These are phyloP conservation scores for Rosa multiflora DNA, from an alignment of 306 rosid species.

Conservation along the genomic window DNA sequence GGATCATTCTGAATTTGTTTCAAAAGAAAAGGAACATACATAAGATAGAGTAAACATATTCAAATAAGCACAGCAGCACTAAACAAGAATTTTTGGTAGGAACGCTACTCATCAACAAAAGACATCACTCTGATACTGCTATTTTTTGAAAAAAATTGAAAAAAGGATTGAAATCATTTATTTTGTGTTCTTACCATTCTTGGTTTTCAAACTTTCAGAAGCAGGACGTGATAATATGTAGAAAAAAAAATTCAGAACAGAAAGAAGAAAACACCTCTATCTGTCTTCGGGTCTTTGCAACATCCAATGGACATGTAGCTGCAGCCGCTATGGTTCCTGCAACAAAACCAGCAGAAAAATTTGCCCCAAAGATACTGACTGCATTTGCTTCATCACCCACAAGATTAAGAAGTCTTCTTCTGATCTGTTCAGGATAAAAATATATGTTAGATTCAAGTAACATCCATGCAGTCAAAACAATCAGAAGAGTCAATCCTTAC, in stretches of 20 bases:
- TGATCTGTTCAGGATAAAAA: constrained; percentile 39
- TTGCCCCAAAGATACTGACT: constrained; percentile 69
- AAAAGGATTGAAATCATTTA: not conserved
- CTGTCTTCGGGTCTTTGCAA: constrained; percentile 96
- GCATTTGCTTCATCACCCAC: constrained; percentile 72
- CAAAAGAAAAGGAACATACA: not conserved
- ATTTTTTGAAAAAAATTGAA: not conserved
- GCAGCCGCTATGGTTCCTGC: constrained; percentile 99
- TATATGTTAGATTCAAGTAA: constrained; percentile 4
- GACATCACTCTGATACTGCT: not conserved
- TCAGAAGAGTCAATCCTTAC: constrained; percentile 43
- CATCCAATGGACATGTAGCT: constrained; percentile 96
- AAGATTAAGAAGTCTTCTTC: constrained; percentile 69
- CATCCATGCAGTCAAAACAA: not conserved
- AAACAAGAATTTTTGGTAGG: not conserved
- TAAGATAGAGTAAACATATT: not conserved
- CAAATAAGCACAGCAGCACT: not conserved
- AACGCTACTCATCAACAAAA: not conserved
- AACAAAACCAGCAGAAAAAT: constrained; percentile 88
- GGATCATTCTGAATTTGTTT: constrained; percentile 45
- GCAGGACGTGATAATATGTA: not conserved
- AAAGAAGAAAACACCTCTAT: constrained; percentile 65
- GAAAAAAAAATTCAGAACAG: not conserved
- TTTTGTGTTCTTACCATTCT: not conserved
- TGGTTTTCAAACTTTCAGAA: not conserved